Base-by-base conservation (phyloP, 371 early-diverging fungal species). In the Syncephalis fuscata region DNA sequence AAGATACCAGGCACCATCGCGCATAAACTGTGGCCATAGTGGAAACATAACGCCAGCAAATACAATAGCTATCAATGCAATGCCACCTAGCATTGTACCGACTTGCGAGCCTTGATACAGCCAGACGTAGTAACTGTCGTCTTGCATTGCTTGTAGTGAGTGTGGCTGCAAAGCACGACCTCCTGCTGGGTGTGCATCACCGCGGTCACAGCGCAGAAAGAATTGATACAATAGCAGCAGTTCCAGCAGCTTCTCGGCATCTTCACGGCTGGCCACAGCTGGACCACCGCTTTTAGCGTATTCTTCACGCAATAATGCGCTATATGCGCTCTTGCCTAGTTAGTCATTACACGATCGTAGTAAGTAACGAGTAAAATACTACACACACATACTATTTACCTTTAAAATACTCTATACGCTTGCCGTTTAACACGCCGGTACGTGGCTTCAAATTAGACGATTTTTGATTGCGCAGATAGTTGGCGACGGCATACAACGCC, bases 31-130 rank as follows among this genome's bases (percentile, higher is more conserved):
- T 1, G 99, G 99, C 98, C 98, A 99, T 9, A 99, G 78, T 39
- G 96, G 95, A 78, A 95, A 99, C 79, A 99, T 75, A 37, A 96
- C 98, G 32, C 87, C 87, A 2, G 85, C 82, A 37, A 98, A 71
- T 17, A 86, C 80, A 17, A 85, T 60, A 8, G 73, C 59, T 17
- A 98, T 70, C 20, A 97, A 64, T 4, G 68, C 75, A 14, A 76
- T 63, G 14, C 88, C 88, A 40, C 88, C 76, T 39, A 94, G 57
- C 44, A 80, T 77, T 36, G 73, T 67, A 58, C 70, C 66, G 44
- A 82, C 51, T 62, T 81, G 83, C 9, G 89, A 82, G 16, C 88
- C 90, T 63, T 97, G 92, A 61, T 88, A 92, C 11, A 89, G 67
- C 98, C 94, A 99, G 52, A 93, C 84, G 61, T 85, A 99, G 70